phyloP scores from a whole-genome alignment of 805 yeast genomes.

The Cyberlindnera lachancei region DNA sequence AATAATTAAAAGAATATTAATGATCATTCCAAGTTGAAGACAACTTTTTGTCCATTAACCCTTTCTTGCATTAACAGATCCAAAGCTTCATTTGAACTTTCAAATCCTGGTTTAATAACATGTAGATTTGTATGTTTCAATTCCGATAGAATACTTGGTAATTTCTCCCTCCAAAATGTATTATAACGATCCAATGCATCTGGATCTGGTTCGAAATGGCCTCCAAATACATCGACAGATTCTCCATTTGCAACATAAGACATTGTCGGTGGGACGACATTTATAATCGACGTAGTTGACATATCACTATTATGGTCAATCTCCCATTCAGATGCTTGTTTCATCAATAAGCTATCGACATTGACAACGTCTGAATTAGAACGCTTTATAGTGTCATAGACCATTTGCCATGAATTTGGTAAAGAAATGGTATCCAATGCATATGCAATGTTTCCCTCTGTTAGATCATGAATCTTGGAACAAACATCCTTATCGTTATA shows the following conservation, averaged over 20 bases:
- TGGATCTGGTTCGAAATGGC: conserved; percentile 20
- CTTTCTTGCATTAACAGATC: conserved; percentile 29
- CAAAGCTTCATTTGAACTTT: conserved; percentile 30
- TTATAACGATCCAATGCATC: conserved; percentile 20
- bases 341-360: conserved; percentile 29
- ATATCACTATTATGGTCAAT: conserved; percentile 23
- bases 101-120: conserved; percentile 26
- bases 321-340: conserved; percentile 22
- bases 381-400: conserved; percentile 29
- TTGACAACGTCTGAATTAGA: conserved; percentile 24
- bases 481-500: conserved; percentile 39
- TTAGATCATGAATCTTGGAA: conserved; percentile 31
- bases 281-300: no score
- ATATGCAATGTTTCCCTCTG: conserved; percentile 24
- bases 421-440: conserved; percentile 30
- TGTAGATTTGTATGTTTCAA: conserved; percentile 29
- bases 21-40: conserved; percentile 24
- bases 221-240: conserved; percentile 26
- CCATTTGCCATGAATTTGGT: conserved; percentile 23
- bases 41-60: conserved; percentile 39
- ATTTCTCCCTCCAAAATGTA: conserved; percentile 22
- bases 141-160: conserved; percentile 18
- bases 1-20: no score
- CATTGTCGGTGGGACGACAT: conserved; percentile 27
- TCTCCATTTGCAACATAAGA: conserved; percentile 33